These are phyloP conservation scores for Ophiostoma triangulosporum DNA, from an alignment of 2,329 filamentous ascomycete genomes.

Conservation along the genomic window DNA sequence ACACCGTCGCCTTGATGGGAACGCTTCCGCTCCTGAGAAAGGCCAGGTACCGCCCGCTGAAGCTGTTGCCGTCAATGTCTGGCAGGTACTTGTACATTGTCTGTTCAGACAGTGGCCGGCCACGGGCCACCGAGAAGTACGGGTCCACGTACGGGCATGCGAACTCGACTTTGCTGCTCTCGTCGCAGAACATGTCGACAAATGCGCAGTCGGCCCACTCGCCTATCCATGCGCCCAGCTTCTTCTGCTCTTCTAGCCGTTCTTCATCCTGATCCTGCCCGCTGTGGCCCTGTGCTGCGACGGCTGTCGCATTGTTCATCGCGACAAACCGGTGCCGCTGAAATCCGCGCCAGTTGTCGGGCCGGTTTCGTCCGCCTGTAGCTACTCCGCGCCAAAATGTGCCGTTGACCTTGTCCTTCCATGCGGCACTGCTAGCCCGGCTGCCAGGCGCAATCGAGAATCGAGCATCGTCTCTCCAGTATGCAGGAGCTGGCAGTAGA, in stretches of 20 bases:
- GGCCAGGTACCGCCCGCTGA: slow-evolving; percentile 51
- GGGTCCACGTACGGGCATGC: slow-evolving; percentile 33
- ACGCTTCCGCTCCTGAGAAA: slow-evolving; percentile 58
- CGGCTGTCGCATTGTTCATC: slow-evolving; percentile 50
- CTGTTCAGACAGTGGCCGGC: slow-evolving; percentile 35
- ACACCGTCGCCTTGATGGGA: slow-evolving; percentile 66
- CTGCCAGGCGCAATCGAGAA: slow-evolving; percentile 43
- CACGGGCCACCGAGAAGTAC: slow-evolving; percentile 28
- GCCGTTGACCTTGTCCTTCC: slow-evolving; percentile 41
- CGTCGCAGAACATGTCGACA: slow-evolving; percentile 38
- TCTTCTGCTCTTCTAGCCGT: too few species aligned
- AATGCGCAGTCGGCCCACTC: slow-evolving; percentile 38
- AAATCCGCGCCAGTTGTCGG: slow-evolving; percentile 55
- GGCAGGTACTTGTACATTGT: slow-evolving; percentile 55
- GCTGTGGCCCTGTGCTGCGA: slow-evolving; percentile 25
- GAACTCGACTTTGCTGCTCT: slow-evolving; percentile 14
- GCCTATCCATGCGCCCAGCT: slow-evolving; percentile 35
- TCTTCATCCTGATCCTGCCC: too few species aligned
- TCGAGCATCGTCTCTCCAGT: slow-evolving; percentile 49
- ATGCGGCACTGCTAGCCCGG: slow-evolving; percentile 29
- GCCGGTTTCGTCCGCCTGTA: slow-evolving; percentile 46
- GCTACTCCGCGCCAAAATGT: slow-evolving; percentile 55
- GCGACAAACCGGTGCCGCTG: slow-evolving; percentile 63
- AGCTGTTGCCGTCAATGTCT: slow-evolving; percentile 57
- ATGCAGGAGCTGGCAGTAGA: slow-evolving; percentile 55